Evolutionary conservation across 495 filamentous ascomycete species (phyloP).

Genomic region (Opeltia flavorubescens): DNA sequence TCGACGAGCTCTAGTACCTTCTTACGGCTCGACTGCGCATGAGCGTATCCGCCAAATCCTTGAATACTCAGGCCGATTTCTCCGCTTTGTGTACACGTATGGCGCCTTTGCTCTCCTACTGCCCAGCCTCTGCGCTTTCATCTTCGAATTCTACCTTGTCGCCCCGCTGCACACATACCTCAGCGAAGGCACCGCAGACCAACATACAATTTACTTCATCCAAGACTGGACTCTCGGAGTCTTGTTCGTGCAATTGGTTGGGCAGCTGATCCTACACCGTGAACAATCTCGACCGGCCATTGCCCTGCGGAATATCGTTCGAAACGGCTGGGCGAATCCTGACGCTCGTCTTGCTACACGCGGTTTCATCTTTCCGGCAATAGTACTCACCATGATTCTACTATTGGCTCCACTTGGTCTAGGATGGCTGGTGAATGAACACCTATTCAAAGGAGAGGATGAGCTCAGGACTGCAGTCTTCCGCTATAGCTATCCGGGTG

Average conservation of each 20-base stretch:
- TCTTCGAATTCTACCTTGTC: conserved; percentile 80
- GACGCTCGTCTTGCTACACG: conserved; percentile 66
- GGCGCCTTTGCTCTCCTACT: conserved; percentile 57
- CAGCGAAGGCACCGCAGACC: conserved; percentile 13
- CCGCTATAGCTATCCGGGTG: conserved; percentile 56
- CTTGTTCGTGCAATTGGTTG: conserved; percentile 78
- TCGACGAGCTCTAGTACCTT: conserved; percentile 14
- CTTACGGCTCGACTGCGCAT: conserved; percentile 5
- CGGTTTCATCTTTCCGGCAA: conserved; percentile 62
- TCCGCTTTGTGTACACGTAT: conserved; percentile 55
- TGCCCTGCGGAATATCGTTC: conserved; percentile 60
- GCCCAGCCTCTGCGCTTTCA: conserved; percentile 65
- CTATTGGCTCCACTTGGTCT: conserved; percentile 43
- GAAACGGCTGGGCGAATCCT: conserved; percentile 68
- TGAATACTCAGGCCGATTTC: conserved; percentile 12
- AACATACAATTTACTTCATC: conserved; percentile 72
- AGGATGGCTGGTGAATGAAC: conserved; percentile 29
- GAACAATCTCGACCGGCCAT: conserved; percentile 52
- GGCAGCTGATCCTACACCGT: conserved; percentile 51
- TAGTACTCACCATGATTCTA: conserved; percentile 40
- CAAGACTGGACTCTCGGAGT: conserved; percentile 92
- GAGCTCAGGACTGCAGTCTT: conserved; percentile 44
- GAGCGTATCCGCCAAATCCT: conserved; percentile 4
- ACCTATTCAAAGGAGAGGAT: conserved; percentile 24
- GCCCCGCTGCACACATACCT: conserved; percentile 81